Evolutionary conservation across 306 rosid genomes (phyloP), one percentile per base, ranked within the genome.

Genomic region (Pachyrhizus erosus): DNA sequence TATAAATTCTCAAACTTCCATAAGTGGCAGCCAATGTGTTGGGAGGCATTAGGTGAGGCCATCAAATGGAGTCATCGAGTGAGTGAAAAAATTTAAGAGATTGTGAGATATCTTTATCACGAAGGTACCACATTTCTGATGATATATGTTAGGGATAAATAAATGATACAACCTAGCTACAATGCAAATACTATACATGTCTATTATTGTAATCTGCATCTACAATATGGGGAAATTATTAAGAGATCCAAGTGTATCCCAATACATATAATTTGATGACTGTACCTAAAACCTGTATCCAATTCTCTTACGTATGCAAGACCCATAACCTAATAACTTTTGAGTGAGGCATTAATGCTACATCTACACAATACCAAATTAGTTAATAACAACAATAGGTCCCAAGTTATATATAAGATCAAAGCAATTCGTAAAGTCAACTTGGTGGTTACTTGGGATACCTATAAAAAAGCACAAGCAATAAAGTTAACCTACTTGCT

Each of bases 361-460:
- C 34, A 78, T 49, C 78, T 78, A 46, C 78, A 45, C 67, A 78
- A 43, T 49, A 61, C 70, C 76, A 71, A 61, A 51, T 49, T 37
- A 67, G 79, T 9, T 42, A 33, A 82, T 23, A 40, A 29, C 67
- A 51, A 12, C 46, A 67, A 9, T 20, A 34, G 33, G 70, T 15
- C 23, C 43, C 60, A 68, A 72, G 70, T 70, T 45, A 37, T 26
- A 33, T 48, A 43, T 1, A 69, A 48, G 82, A 13, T 43, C 49
- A 51, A 71, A 77, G 23, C 49, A 71, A 29, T 52, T 64, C 45
- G 34, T 33, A n/a, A 77, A 71, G 86, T 72, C 83, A 57, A 74
- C 42, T 45, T 0, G 75, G 78, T 77, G n/a, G 78, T 82, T 76
- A 76, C 64, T 76, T 45, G 86, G 82, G 73, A 45, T 55, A 69